A percentile compares a stretch with the other conserved stretches of the same genome.
Evolutionary conservation across 805 yeast genomes (phyloP).

Genomic region (Candida berthetii): DNA sequence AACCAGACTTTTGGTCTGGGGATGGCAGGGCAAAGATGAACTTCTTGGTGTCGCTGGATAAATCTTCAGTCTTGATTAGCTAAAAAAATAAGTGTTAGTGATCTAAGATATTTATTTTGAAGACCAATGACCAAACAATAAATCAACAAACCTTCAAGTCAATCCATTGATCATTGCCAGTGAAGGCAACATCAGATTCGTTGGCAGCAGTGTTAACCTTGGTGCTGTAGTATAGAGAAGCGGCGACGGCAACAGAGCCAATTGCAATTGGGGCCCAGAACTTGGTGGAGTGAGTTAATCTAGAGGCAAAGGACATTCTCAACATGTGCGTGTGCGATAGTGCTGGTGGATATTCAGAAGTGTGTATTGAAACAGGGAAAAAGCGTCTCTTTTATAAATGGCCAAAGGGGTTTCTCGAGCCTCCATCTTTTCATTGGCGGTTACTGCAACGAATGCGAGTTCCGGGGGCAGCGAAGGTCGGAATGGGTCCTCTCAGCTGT

Average conservation of each 20-base stretch:
- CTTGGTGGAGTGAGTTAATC: conserved; percentile 13
- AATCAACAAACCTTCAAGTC: conserved; percentile 46
- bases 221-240: conserved; percentile 16
- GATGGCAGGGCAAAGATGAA: conserved; percentile 66
- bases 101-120: too few species aligned
- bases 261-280: conserved; percentile 31
- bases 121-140: too few species aligned
- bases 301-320: conserved; percentile 19
- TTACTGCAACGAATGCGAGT: too few species aligned
- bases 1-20: conserved; percentile 66
- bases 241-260: conserved; percentile 42
- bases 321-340: too few species aligned
- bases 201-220: conserved; percentile 23
- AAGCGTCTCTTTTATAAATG: too few species aligned
- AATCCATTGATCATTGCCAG: conserved; percentile 63
- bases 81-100: not conserved
- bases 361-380: too few species aligned
- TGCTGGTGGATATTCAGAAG: too few species aligned
- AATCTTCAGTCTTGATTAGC: conserved; percentile 33
- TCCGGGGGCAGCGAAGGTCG: too few species aligned
- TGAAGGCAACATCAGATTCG: conserved; percentile 43
- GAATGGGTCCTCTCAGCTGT: too few species aligned
- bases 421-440: too few species aligned
- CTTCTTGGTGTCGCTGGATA: conserved; percentile 60
- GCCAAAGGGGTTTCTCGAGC: too few species aligned